Conservation (phyloP, 495 filamentous ascomycete species). For the Oleoguttula mirabilis region DNA sequence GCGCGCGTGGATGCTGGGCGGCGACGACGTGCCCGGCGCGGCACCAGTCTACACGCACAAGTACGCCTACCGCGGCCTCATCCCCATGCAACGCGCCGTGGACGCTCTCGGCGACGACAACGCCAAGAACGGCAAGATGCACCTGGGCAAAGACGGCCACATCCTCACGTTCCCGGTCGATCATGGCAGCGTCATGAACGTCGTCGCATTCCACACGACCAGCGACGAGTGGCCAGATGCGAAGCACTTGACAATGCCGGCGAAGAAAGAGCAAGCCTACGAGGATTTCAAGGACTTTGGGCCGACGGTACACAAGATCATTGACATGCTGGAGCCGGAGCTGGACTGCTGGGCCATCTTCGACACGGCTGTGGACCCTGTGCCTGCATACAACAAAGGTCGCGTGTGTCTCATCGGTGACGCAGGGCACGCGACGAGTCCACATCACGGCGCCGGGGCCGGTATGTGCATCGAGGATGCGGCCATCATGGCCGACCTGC, state of each 20-base stretch:
- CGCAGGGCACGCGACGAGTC: conserved; percentile 22
- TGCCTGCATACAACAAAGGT: conserved; percentile 12
- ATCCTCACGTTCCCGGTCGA: conserved; percentile 40
- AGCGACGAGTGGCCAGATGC: conserved; percentile 2
- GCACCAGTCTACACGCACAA: conserved; percentile 38
- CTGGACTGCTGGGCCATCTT: conserved; percentile 17
- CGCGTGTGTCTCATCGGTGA: conserved; percentile 20
- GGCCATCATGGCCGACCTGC: conserved; percentile 2
- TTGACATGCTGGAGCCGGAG: conserved; percentile 27
- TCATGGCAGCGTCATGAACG: conserved; percentile 33
- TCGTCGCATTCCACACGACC: conserved; percentile 15
- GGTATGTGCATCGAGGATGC: conserved; percentile 14
- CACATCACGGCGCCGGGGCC: conserved; percentile 20
- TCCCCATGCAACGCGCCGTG: conserved; percentile 41
- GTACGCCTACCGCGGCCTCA: conserved; percentile 39
- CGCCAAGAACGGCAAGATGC: conserved; percentile 35
- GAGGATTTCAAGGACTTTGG: conserved; percentile 45
- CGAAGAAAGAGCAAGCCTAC: conserved; percentile 43
- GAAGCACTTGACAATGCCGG: conserved; percentile 22
- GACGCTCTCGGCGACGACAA: conserved; percentile 38
- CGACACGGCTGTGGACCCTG: conserved; percentile 9
- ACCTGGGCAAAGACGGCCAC: conserved; percentile 32
- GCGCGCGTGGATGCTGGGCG: conserved; percentile 15
- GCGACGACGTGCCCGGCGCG: conserved; percentile 18
- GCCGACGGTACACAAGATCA: conserved; percentile 33